Percentiles rank a stretch among this genome's conserved stretches.
These are phyloP conservation scores for Guyanaporus albipodus DNA, from an alignment of 768 basidiomycete genomes.

Conservation along the genomic window DNA sequence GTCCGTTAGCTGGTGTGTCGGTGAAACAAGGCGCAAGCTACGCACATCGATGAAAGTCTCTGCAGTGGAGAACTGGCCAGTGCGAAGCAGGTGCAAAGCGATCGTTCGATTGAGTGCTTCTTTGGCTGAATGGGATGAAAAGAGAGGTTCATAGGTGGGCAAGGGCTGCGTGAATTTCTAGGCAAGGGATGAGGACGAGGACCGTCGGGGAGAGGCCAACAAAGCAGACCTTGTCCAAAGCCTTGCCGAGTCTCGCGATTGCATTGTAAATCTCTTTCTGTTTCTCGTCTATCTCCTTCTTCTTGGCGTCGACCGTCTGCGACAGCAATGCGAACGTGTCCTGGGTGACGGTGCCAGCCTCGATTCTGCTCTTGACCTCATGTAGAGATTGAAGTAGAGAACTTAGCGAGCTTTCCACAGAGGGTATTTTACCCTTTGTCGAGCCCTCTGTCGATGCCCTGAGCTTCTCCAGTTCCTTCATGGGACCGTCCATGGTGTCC, in stretches of 20 bases:
- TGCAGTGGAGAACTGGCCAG: conserved; percentile 75
- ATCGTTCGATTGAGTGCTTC: conserved; percentile 65
- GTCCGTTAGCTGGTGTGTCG: not conserved
- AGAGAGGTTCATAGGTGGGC: conserved; percentile 65
- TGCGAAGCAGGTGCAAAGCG: conserved; percentile 73
- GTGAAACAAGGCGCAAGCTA: conserved; percentile 8
- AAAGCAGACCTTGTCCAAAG: conserved; percentile 78
- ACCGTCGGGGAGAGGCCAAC: not conserved
- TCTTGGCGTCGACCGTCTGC: conserved; percentile 60
- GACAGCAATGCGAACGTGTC: conserved; percentile 48
- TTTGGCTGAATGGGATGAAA: conserved; percentile 56
- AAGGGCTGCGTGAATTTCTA: conserved; percentile 59
- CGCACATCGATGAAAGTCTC: conserved; percentile 69
- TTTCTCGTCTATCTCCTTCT: conserved; percentile 82
- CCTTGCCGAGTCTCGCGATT: conserved; percentile 75
- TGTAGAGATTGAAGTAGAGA: conserved; percentile 56
- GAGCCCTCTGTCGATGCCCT: conserved; percentile 53
- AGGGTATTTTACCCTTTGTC: conserved; percentile 49
- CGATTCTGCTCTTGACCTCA: conserved; percentile 50
- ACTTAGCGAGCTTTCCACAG: conserved; percentile 59
- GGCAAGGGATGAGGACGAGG: conserved; percentile 6
- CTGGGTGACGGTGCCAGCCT: conserved; percentile 45
- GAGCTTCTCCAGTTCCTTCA: conserved; percentile 78
- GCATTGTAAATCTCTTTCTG: conserved; percentile 86
- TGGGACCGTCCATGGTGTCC: conserved; percentile 59